Evolutionary conservation across 2,329 filamentous ascomycete species (phyloP).

Genomic region (Xylaria sp.): DNA sequence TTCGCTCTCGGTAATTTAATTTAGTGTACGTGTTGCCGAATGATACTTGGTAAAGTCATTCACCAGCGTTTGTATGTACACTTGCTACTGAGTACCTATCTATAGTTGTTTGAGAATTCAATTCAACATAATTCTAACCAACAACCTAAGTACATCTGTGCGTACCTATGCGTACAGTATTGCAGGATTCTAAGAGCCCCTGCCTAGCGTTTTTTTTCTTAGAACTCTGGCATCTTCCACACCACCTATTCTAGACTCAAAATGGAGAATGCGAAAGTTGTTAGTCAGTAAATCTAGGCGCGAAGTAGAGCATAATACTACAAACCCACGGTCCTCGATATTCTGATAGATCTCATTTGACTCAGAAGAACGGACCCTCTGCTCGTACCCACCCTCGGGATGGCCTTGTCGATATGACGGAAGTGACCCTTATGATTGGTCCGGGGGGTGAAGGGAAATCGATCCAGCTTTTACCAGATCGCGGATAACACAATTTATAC

Average conservation of each 20-base stretch:
- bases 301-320: not conserved
- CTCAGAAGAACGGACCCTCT: not conserved
- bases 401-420: conserved; percentile 25
- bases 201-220: conserved; percentile 30
- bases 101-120: not conserved
- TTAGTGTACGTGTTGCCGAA: not conserved
- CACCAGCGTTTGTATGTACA: not conserved
- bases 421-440: conserved; percentile 30
- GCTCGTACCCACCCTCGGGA: conserved; percentile 5
- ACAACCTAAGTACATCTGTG: conserved; percentile 9
- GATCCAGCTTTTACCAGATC: conserved; percentile 32
- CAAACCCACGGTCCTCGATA: not conserved
- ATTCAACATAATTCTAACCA: too few relatives aligned
- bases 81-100: not conserved
- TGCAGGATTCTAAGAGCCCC: conserved; percentile 19
- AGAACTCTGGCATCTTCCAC: conserved; percentile 32
- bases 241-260: not conserved
- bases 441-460: conserved; percentile 27
- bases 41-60: not conserved
- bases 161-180: not conserved
- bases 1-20: not conserved
- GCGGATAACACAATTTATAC: conserved; percentile 28
- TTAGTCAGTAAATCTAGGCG: not conserved
- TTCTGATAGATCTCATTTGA: not conserved
- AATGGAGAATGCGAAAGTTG: not conserved